Percentiles rank a stretch among this genome's conserved stretches.
These are phyloP conservation scores for Akanthomyces lecanii DNA, from an alignment of 2,329 filamentous ascomycete genomes.

Conservation along the genomic window DNA sequence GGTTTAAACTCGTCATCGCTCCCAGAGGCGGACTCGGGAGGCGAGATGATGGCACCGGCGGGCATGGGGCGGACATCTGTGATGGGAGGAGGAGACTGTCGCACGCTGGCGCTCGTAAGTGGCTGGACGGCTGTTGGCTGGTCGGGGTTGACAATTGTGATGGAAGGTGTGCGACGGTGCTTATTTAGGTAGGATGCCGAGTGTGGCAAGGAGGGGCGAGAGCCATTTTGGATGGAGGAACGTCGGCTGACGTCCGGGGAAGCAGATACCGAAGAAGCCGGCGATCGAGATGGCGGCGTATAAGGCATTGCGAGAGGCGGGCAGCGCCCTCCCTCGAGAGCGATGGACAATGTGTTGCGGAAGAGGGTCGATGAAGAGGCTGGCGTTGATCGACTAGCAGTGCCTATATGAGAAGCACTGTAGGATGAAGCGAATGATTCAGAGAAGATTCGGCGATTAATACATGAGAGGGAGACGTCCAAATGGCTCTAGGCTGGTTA, in stretches of 20 bases:
- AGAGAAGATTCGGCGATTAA: neutral
- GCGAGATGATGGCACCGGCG: constrained; percentile 80
- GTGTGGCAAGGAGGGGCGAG: constrained; percentile 54
- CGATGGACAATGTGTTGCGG: neutral
- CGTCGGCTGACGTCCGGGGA: constrained; percentile 57
- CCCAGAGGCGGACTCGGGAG: constrained; percentile 79
- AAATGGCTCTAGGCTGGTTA: constrained; percentile 12
- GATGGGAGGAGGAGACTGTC: constrained; percentile 79
- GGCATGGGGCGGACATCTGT: constrained; percentile 71
- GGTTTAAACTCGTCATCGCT: constrained; percentile 71
- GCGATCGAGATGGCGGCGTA: constrained; percentile 70
- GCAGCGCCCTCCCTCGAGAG: constrained; percentile 7
- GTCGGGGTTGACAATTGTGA: constrained; percentile 33
- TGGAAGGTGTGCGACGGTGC: constrained; percentile 57
- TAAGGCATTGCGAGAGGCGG: constrained; percentile 68
- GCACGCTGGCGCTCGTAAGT: constrained; percentile 54
- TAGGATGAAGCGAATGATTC: neutral
- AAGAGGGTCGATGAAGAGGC: neutral
- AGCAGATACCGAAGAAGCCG: constrained; percentile 53
- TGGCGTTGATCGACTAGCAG: constrained; percentile 5
- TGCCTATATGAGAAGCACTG: constrained; percentile 16
- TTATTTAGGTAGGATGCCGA: constrained; percentile 63
- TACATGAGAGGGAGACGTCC: constrained; percentile 12
- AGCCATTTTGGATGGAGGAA: constrained; percentile 49
- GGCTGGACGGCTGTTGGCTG: constrained; percentile 41